Evolutionary conservation across 768 basidiomycete species (phyloP).

Genomic region (Leccinum pellstonianum): DNA sequence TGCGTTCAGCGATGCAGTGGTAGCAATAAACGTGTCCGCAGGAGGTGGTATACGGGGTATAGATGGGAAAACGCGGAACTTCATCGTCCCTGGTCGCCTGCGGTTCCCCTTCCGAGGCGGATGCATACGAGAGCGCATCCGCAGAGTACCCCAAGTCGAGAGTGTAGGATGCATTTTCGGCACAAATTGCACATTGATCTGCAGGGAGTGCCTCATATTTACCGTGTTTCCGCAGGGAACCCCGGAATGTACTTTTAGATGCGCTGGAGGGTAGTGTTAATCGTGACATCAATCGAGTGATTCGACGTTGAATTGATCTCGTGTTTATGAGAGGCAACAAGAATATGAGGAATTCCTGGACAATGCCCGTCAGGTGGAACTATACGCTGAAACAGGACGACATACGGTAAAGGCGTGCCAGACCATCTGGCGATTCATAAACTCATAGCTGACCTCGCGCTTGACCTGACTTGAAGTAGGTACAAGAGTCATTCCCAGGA

Average conservation of each 20-base stretch:
- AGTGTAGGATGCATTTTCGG: slow-evolving; percentile 66
- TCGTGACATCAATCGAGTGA: slow-evolving; percentile 38
- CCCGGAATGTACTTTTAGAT: slow-evolving; percentile 16
- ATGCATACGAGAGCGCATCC: slow-evolving; percentile 41
- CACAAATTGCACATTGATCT: slow-evolving; percentile 89
- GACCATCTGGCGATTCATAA: slow-evolving; percentile 99
- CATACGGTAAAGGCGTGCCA: slow-evolving; percentile 98
- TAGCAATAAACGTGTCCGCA: slow-evolving; percentile 93
- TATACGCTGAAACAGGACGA: not conserved
- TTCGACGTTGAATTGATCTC: slow-evolving; percentile 57
- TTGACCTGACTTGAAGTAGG: slow-evolving; percentile 67
- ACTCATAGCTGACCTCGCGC: slow-evolving; percentile 93
- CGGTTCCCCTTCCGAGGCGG: slow-evolving; percentile 18
- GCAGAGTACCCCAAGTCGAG: slow-evolving; percentile 54
- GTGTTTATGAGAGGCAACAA: slow-evolving; percentile 81
- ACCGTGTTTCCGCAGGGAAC: slow-evolving; percentile 38
- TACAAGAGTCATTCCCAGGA: slow-evolving; percentile 71
- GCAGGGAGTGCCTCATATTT: slow-evolving; percentile 68
- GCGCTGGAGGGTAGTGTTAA: slow-evolving; percentile 30
- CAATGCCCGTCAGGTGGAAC: slow-evolving; percentile 5
- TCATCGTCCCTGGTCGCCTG: slow-evolving; percentile 25
- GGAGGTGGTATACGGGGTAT: slow-evolving; percentile 79
- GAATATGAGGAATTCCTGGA: slow-evolving; percentile 93
- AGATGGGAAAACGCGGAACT: slow-evolving; percentile 63
- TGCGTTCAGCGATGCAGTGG: slow-evolving; percentile 82